Conservation (phyloP, 257 asterid genomes). For the Misopates orontium region DNA sequence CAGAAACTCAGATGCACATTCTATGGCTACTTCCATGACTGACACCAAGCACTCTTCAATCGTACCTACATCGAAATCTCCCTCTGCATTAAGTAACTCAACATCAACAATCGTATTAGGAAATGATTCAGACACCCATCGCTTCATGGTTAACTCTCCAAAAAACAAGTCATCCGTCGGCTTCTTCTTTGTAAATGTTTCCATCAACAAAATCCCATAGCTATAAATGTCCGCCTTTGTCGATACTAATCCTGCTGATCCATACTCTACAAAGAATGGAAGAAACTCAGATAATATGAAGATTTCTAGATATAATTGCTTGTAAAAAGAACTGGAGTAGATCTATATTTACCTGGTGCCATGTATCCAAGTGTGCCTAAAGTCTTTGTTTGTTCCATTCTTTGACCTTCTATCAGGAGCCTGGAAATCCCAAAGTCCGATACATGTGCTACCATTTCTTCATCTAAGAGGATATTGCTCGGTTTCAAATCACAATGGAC, state of each 20-base stretch:
- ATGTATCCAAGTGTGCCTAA: not conserved
- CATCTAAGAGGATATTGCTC: too few relatives aligned
- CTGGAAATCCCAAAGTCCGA: not conserved
- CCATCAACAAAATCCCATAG: constrained; percentile 31
- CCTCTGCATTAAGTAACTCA: not conserved
- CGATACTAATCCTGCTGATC: constrained; percentile 22
- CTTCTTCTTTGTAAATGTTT: constrained; percentile 15
- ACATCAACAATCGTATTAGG: constrained; percentile 1
- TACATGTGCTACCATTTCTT: too few relatives aligned
- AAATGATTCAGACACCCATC: constrained; percentile 20
- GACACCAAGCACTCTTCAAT: not conserved
- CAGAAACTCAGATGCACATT: not conserved
- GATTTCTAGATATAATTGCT: not conserved
- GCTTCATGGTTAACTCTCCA: constrained; percentile 23
- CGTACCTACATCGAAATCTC: not conserved
- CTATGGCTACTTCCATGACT: not conserved
- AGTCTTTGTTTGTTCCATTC: not conserved
- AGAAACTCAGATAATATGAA: not conserved
- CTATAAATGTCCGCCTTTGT: constrained; percentile 24
- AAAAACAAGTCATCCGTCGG: constrained; percentile 24
- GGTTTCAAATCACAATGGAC: too few relatives aligned
- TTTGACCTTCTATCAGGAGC: not conserved
- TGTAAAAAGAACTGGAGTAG: not conserved
- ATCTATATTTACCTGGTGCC: not conserved
- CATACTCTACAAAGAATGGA: constrained; percentile 20